phyloP scores from a whole-genome alignment of 2,329 filamentous ascomycete genomes.

The Stagonosporopsis vannaccii region DNA sequence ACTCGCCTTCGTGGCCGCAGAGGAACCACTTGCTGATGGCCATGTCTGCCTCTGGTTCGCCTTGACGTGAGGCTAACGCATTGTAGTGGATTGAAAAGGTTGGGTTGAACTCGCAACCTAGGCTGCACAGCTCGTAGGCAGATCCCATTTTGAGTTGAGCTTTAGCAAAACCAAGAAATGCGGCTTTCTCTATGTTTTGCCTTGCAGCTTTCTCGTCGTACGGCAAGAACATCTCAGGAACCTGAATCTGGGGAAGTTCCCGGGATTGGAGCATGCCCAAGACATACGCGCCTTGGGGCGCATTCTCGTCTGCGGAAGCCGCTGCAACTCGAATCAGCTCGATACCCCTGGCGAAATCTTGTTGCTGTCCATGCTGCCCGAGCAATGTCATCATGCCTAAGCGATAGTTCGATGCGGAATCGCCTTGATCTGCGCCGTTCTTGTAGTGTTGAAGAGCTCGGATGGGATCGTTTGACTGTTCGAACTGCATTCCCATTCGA shows the following conservation, averaged over 20 bases:
- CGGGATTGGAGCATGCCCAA: constrained; percentile 93
- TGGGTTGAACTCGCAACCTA: constrained; percentile 94
- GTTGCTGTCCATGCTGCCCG: constrained; percentile 88
- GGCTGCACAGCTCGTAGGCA: constrained; percentile 90
- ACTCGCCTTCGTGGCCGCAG: constrained; percentile 90
- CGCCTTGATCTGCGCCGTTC: constrained; percentile 76
- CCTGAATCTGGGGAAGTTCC: constrained; percentile 86
- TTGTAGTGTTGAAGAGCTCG: constrained; percentile 94
- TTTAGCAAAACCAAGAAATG: constrained; percentile 94
- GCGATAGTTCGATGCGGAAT: constrained; percentile 87
- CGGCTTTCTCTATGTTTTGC: constrained; percentile 94
- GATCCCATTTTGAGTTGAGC: constrained; percentile 97
- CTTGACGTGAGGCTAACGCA: constrained; percentile 87
- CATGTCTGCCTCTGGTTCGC: constrained; percentile 91
- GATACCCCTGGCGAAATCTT: constrained; percentile 79
- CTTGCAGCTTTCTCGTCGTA: constrained; percentile 76
- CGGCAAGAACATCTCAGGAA: constrained; percentile 76
- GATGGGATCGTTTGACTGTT: constrained; percentile 88
- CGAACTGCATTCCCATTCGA: constrained; percentile 97
- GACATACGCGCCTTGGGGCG: constrained; percentile 93
- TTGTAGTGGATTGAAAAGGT: constrained; percentile 95
- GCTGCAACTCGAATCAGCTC: constrained; percentile 85
- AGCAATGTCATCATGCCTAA: constrained; percentile 97
- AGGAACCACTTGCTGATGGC: constrained; percentile 99
- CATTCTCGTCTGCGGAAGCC: constrained; percentile 90